Evolutionary conservation across 2,329 filamentous ascomycete genomes (phyloP).

Genomic region (Trichophaea hybrida): DNA sequence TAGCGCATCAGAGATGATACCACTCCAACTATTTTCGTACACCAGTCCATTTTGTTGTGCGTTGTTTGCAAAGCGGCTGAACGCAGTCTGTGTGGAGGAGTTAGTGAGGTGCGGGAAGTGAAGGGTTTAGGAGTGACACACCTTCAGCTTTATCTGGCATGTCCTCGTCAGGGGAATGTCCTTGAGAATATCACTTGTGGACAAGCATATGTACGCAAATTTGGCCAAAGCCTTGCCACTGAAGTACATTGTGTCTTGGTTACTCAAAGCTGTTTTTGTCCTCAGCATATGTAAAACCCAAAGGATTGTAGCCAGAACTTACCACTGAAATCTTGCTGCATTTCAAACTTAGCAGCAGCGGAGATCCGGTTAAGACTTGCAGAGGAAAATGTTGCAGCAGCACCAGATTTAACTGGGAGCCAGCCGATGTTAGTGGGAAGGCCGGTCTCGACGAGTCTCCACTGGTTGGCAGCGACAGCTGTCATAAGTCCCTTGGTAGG

Average conservation of each 20-base stretch:
- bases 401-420: conserved; percentile 16
- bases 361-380: not conserved
- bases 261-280: not conserved
- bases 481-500: conserved; percentile 71
- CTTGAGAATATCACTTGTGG: conserved; percentile 45
- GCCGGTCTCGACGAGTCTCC: conserved; percentile 59
- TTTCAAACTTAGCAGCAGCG: conserved; percentile 36
- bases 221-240: conserved; percentile 7
- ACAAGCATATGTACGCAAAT: conserved; percentile 6
- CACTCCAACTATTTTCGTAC: conserved; percentile 59
- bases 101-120: conserved; percentile 51
- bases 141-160: conserved; percentile 48
- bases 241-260: conserved; percentile 5
- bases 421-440: conserved; percentile 59
- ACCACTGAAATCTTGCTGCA: conserved; percentile 56
- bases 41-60: conserved; percentile 49
- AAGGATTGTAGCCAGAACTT: not conserved
- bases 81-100: conserved; percentile 42
- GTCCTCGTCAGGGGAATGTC: conserved; percentile 43
- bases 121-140: conserved; percentile 25
- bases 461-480: conserved; percentile 55
- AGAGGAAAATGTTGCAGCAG: not conserved
- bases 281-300: not conserved
- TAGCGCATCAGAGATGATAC: conserved; percentile 59
- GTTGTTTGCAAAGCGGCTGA: conserved; percentile 51